Evolutionary conservation across 768 basidiomycete genomes (phyloP).

Genomic region (Rhodosporidiobolus sp.): DNA sequence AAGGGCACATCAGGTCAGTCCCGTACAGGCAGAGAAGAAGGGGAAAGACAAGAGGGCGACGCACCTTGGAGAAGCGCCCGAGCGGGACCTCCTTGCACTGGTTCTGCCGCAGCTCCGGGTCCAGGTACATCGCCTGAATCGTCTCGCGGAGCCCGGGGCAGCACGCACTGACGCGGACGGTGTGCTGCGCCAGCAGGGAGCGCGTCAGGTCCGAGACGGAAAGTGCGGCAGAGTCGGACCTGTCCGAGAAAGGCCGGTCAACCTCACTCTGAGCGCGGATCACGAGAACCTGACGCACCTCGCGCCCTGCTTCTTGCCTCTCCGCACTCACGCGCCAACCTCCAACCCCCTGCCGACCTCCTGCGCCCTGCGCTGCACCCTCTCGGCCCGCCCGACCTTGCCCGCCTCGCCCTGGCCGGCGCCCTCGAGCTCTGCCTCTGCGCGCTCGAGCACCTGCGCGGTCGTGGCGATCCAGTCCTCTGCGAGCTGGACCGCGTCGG

Average conservation of each 20-base stretch:
- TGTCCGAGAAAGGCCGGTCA: no score
- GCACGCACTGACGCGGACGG: constrained; percentile 58
- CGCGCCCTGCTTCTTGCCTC: no score
- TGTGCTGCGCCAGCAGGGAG: constrained; percentile 58
- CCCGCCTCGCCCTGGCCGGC: neutral
- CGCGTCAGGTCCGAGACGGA: constrained; percentile 62
- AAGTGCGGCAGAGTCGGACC: no score
- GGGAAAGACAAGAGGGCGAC: neutral
- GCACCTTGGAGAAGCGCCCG: constrained; percentile 58
- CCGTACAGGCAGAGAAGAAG: no score
- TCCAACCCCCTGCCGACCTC: neutral
- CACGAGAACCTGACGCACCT: no score
- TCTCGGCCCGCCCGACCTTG: neutral
- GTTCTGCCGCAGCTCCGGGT: constrained; percentile 2
- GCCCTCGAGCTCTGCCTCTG: neutral
- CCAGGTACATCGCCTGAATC: constrained; percentile 47
- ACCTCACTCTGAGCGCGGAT: no score
- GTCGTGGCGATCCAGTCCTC: neutral
- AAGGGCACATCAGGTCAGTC: no score
- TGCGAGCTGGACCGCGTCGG: neutral
- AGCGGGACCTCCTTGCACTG: constrained; percentile 53
- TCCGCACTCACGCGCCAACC: neutral
- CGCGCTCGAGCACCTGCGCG: neutral
- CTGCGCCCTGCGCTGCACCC: neutral
- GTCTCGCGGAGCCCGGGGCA: constrained; percentile 51